Base-by-base conservation (phyloP, 2,329 filamentous ascomycete genomes). In the Sporothrix humicola region DNA sequence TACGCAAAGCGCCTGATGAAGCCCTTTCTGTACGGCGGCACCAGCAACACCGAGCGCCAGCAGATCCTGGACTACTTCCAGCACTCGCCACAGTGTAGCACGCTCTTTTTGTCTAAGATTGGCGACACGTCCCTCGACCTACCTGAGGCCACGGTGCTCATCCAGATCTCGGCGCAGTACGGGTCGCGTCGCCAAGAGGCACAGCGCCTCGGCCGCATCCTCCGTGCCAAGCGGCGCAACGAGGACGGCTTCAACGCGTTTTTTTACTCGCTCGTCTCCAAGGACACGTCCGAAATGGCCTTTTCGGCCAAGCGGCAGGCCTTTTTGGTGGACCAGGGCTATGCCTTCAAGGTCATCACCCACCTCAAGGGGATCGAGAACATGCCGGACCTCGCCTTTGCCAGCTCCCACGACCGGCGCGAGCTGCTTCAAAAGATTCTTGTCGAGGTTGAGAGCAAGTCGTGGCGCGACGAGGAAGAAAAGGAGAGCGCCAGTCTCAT, bases 181-280 rank as follows among this genome's bases (percentile, higher is more conserved):
- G 96, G 96, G 75, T 98, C 95, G 10, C 93, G 96, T 77, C 92
- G 96, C 84, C 96, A 98, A 82, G 96, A 99, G 84, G 96, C 96
- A 0, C 96, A 98, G 81, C 90, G 96, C 2, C 86, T 98, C 0
- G 96, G 96, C 3, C 92, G 96, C 70, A 98, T 99, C 78, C 88
- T 99, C 2, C 89, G 96, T 82, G 96, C 96, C 15, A 99, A 99
- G 83, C 90, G 96, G 23, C 89, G 96, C 80, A 98, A 98, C 78
- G 96, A 99, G 78, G 96, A 98, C 81, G 96, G 96, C 7, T 99
- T 99, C 82, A 99, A 99, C 80, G 96, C 96, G 0, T 99, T 98
- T 82, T 99, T 99, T 85, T 99, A 99, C 83, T 97, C 94, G 0
- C 88, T 99, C 0, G 96, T 99, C 3, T 97, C 93, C 7, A 98